Conservation (phyloP, 495 filamentous ascomycete species). For the Podospora pseudopauciseta region DNA sequence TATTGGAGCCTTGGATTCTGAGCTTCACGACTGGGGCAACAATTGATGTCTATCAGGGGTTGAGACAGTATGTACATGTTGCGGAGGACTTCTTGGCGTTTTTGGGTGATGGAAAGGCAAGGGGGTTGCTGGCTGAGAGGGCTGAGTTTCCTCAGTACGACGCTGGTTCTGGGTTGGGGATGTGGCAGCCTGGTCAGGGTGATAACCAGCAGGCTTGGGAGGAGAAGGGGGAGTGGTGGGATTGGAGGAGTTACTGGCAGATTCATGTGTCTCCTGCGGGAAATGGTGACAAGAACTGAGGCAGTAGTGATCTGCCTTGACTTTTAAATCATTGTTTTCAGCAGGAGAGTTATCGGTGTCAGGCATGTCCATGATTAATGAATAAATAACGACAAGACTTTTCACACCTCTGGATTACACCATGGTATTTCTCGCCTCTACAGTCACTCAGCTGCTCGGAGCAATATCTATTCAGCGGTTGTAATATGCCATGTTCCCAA, state of each 20-base stretch:
- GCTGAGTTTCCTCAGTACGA: slow-evolving; percentile 40
- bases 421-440: no score
- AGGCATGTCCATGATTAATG: no score
- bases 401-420: no score
- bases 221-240: slow-evolving; percentile 31
- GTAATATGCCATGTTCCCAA: no score
- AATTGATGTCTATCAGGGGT: slow-evolving; percentile 38
- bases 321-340: no score
- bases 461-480: no score
- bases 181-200: slow-evolving; percentile 38
- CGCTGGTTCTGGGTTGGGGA: slow-evolving; percentile 31
- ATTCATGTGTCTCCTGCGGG: slow-evolving; percentile 37
- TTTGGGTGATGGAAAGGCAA: slow-evolving; percentile 31
- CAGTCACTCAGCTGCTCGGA: no score
- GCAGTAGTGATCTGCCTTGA: no score
- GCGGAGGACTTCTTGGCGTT: slow-evolving; percentile 45
- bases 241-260: slow-evolving; percentile 43
- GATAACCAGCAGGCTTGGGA: slow-evolving; percentile 19
- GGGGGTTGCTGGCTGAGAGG: slow-evolving; percentile 35
- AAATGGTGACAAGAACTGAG: background rate
- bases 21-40: slow-evolving; percentile 48
- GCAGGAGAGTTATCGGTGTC: no score
- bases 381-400: no score
- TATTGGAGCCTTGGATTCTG: slow-evolving; percentile 48
- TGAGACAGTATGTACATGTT: slow-evolving; percentile 45